Percentiles rank a stretch among this genome's conserved stretches.
Conservation (phyloP, 139 green algal species). For the Coelastrella sp. region DNA sequence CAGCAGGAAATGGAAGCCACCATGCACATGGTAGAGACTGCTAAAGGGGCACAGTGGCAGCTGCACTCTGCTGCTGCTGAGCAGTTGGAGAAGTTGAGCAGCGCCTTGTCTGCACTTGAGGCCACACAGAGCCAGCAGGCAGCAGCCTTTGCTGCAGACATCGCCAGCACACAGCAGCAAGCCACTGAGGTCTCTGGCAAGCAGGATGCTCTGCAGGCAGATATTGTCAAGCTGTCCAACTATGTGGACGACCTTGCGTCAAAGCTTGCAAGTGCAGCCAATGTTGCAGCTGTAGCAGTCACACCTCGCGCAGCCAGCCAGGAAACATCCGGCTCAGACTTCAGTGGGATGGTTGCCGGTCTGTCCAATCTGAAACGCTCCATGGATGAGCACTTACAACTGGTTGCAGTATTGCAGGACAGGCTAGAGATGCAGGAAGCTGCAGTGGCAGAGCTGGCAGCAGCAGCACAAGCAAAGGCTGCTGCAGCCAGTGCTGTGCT, state of each 20-base stretch:
- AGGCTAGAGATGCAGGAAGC: constrained; percentile 11
- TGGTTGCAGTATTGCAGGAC: background rate
- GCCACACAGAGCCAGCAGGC: constrained; percentile 3
- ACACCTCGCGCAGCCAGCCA: constrained; percentile 3
- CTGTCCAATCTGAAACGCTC: constrained; percentile 31
- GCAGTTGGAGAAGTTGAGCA: background rate
- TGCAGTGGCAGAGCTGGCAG: constrained; percentile 1
- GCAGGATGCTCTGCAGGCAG: background rate
- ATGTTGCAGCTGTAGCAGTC: constrained; percentile 1
- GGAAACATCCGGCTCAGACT: background rate
- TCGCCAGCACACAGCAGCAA: background rate
- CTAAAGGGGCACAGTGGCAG: background rate
- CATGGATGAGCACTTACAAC: constrained; percentile 22
- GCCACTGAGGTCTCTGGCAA: background rate
- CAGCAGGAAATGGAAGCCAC: background rate
- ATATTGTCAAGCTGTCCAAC: background rate
- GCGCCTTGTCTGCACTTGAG: background rate
- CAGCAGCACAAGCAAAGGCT: background rate
- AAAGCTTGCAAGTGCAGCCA: constrained; percentile 9
- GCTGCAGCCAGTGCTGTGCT: constrained; percentile 1
- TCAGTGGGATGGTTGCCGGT: constrained; percentile 25
- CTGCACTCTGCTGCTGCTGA: background rate
- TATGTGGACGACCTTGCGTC: constrained; percentile 31
- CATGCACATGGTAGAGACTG: background rate
- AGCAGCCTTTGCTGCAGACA: background rate